Evolutionary conservation across 306 rosid genomes (phyloP), one percentile per base, ranked within the genome.

Genomic region (Acmispon strigosus): DNA sequence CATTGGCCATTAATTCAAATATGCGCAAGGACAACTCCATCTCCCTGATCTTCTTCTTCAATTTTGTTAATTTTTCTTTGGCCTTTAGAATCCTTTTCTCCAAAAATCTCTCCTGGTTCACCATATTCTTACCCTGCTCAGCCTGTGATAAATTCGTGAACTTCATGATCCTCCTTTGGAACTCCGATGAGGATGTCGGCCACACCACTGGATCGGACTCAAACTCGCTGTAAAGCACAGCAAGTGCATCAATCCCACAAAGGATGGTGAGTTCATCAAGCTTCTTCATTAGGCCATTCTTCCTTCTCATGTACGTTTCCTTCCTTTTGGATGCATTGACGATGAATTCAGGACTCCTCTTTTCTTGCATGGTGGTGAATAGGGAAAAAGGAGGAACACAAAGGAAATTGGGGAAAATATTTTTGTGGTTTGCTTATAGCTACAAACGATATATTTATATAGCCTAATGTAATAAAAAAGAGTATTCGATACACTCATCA

Each of bases 141-240:
- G 7, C 1, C 8, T 17, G 47, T 11, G 65, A 41, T 52, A 55
- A 7, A 1, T 6, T 8, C 14, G 1, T 18, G 52, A 80, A 76
- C 74, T 18, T 57, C 0, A 17, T 8, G 1, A 80, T 9, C 34
- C 52, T 42, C 7, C 60, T 43, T 2, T 12, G 49, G 2, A 7
- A 60, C 10, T 6, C 61, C 15, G 0, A 2, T 0, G 48, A 29
- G 10, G 74, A 5, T 27, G 34, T 2, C 6, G 37, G 81, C 84
- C 81, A 80, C 13, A 80, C 53, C 58, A 70, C 59, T 10, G 81
- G 75, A 8, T 70, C 53, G 45, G 59, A 8, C 13, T 75, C 74
- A 56, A 47, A 37, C 24, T 41, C 10, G 2, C 45, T 41, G 2
- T 80, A 44, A 44, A 44, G 6, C 0, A 76, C 27, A 0, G 56